Evolutionary conservation across 805 yeast species (phyloP).

Genomic region (Yamadazyma phyllophila): DNA sequence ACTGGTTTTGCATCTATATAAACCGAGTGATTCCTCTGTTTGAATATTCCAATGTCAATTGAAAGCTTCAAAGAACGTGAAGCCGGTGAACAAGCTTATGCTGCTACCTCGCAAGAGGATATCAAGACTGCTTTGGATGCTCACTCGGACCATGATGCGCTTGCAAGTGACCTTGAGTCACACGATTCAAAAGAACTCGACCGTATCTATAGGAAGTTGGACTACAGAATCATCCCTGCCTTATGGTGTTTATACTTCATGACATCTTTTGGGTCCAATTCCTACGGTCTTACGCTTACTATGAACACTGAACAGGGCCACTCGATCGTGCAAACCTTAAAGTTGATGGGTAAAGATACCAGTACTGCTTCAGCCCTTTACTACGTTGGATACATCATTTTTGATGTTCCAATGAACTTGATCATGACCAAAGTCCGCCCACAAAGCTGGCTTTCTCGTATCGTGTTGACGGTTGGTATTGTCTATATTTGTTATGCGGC

Average conservation of each 20-base stretch:
- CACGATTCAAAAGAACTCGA: slow-evolving; percentile 39
- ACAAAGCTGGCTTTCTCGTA: slow-evolving; percentile 80
- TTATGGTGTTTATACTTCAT: slow-evolving; percentile 77
- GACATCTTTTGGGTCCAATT: slow-evolving; percentile 73
- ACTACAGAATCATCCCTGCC: slow-evolving; percentile 74
- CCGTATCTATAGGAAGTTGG: slow-evolving; percentile 59
- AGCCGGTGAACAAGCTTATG: background rate
- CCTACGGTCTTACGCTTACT: slow-evolving; percentile 76
- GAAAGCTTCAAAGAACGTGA: background rate
- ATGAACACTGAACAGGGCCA: slow-evolving; percentile 68
- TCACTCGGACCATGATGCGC: too few species aligned
- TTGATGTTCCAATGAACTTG: slow-evolving; percentile 86
- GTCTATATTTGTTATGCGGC: slow-evolving; percentile 75
- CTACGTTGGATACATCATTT: slow-evolving; percentile 78
- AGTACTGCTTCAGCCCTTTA: slow-evolving; percentile 78
- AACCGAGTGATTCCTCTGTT: background rate
- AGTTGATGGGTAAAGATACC: slow-evolving; percentile 53
- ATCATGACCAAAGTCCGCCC: slow-evolving; percentile 82
- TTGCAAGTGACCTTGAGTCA: background rate
- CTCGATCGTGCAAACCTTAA: slow-evolving; percentile 53
- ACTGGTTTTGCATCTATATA: background rate
- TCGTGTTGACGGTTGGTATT: slow-evolving; percentile 71
- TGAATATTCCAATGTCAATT: background rate
- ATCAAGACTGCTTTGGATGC: too few species aligned
- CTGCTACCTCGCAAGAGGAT: too few species aligned